Conservation (phyloP, 495 filamentous ascomycete species). For the Xylaria venustula region DNA sequence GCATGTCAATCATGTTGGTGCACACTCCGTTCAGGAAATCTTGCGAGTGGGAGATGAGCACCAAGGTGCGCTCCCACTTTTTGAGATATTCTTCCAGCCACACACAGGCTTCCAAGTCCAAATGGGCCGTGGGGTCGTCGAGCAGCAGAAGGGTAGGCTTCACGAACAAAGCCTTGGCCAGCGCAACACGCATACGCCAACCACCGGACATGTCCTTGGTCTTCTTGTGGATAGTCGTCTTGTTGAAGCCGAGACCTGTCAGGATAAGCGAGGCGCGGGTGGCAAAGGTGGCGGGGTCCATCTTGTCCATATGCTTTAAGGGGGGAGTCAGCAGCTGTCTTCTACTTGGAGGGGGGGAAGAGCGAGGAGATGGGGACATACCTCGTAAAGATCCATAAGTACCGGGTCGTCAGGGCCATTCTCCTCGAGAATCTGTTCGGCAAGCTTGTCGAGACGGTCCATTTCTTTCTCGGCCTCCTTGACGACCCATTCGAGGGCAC, state of each 20-base stretch:
- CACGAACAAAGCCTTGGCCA: conserved; percentile 97
- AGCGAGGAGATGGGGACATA: conserved; percentile 43
- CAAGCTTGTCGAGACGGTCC: conserved; percentile 79
- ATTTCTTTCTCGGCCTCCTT: conserved; percentile 93
- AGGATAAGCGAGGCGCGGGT: conserved; percentile 95
- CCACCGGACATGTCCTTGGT: conserved; percentile 99
- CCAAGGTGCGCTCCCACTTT: conserved; percentile 98
- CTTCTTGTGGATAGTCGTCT: conserved; percentile 93
- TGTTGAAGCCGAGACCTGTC: conserved; percentile 99
- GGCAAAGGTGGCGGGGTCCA: conserved; percentile 99
- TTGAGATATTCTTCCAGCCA: conserved; percentile 99
- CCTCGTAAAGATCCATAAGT: conserved; percentile 95
- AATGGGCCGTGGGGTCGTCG: conserved; percentile 97
- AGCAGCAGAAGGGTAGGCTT: conserved; percentile 93
- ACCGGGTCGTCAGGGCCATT: conserved; percentile 88
- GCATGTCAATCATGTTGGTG: conserved; percentile 98
- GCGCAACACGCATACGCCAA: conserved; percentile 98
- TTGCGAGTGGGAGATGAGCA: conserved; percentile 95
- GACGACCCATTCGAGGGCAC: conserved; percentile 96
- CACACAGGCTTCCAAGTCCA: conserved; percentile 99
- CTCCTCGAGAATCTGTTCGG: conserved; percentile 87
- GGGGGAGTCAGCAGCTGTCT: conserved; percentile 16
- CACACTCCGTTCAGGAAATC: conserved; percentile 99
- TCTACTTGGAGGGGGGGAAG: not conserved
- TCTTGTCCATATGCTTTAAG: conserved; percentile 90